phyloP scores from a whole-genome alignment of 83 land plant species.

The Picea mariana region DNA sequence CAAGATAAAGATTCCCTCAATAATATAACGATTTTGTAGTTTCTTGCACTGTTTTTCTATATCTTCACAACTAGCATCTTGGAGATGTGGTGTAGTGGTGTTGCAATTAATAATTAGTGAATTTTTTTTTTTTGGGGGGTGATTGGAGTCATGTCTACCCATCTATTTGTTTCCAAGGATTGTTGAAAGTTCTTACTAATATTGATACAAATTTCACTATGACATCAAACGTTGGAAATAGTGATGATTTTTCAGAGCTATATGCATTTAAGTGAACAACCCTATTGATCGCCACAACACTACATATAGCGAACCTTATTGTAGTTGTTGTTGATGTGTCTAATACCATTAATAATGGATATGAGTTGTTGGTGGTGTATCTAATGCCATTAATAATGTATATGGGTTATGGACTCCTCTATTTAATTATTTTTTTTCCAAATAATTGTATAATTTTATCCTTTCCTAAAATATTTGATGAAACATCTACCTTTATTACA shows the following conservation, averaged over 20 bases:
- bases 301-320: conserved; percentile 48
- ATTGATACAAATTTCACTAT: conserved; percentile 58
- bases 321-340: conserved; percentile 66
- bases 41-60: no score
- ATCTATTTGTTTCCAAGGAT: conserved; percentile 58
- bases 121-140: no score
- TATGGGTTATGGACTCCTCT: conserved; percentile 41
- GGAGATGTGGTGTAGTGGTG: no score
- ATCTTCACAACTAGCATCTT: no score
- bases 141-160: conserved; percentile 55
- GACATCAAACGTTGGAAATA: conserved; percentile 49
- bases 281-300: conserved; percentile 55
- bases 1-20: no score
- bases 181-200: conserved; percentile 55
- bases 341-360: conserved; percentile 54
- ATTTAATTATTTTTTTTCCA: conserved; percentile 40
- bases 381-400: no score
- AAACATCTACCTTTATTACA: neutral
- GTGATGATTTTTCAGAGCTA: conserved; percentile 53
- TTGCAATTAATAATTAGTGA: no score
- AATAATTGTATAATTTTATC: conserved; percentile 52
- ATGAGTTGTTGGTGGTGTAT: conserved; percentile 68
- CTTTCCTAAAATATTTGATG: conserved; percentile 48
- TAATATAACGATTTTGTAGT: conserved; percentile 15
- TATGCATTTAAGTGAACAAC: conserved; percentile 54